Percentiles rank a stretch among this genome's conserved stretches.
phyloP scores from a whole-genome alignment of 1,139 yeast genomes.

The Blastobotrys malaysiensis region DNA sequence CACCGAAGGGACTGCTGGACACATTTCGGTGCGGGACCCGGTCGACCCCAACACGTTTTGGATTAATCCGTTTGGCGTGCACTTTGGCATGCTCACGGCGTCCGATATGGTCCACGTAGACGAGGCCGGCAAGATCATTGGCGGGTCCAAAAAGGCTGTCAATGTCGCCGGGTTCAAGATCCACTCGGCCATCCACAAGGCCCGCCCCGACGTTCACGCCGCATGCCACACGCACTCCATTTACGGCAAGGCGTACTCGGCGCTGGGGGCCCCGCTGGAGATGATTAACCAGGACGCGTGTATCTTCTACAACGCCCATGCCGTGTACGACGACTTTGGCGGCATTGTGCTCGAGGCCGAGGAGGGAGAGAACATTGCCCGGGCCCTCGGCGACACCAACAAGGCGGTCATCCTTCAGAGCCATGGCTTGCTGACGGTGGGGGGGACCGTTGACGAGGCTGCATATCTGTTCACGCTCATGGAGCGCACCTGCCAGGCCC shows the following conservation, averaged over 20 bases:
- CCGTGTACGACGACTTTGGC: conserved; percentile 65
- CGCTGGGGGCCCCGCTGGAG: conserved; percentile 65
- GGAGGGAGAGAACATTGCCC: conserved; percentile 66
- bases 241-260: conserved; percentile 69
- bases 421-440: conserved; percentile 77
- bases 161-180: conserved; percentile 80
- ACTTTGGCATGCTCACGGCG: conserved; percentile 63
- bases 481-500: conserved; percentile 70
- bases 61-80: conserved; percentile 74
- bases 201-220: conserved; percentile 74
- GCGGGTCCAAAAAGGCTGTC: conserved; percentile 60
- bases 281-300: conserved; percentile 81
- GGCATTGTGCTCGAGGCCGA: conserved; percentile 74
- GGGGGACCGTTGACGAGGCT: conserved; percentile 76
- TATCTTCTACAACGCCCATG: conserved; percentile 57
- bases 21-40: conserved; percentile 75
- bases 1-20: conserved; percentile 79
- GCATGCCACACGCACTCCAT: conserved; percentile 78
- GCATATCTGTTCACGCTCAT: conserved; percentile 63
- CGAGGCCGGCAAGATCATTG: conserved; percentile 62
- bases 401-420: conserved; percentile 66
- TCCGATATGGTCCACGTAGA: conserved; percentile 74
- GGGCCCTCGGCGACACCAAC: conserved; percentile 54
- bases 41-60: conserved; percentile 65
- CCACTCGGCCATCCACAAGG: conserved; percentile 70